Percentiles rank a stretch among this genome's conserved stretches.
Evolutionary conservation across 495 filamentous ascomycete species (phyloP).

Genomic region (Aeminium ludgeri): DNA sequence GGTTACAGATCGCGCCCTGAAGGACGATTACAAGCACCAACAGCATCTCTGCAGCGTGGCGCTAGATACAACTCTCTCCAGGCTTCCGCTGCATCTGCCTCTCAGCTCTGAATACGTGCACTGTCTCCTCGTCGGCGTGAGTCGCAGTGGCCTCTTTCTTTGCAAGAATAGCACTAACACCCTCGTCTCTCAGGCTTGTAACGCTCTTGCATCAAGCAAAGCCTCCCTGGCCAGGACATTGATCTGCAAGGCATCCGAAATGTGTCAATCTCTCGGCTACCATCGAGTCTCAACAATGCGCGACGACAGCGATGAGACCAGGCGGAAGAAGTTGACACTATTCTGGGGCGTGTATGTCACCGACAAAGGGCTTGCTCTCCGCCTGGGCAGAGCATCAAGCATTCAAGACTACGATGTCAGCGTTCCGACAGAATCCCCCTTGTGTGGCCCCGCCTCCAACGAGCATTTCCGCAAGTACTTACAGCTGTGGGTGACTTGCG

Average conservation of each 20-base stretch:
- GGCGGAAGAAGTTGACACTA: conserved; percentile 24
- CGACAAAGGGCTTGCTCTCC: conserved; percentile 43
- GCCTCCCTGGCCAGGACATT: neutral
- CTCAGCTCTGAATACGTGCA: neutral
- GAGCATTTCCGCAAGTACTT: conserved; percentile 4
- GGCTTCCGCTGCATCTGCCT: neutral
- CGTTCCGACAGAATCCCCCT: neutral
- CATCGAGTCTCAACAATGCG: conserved; percentile 40
- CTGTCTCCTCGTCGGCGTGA: neutral
- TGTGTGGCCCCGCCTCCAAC: neutral
- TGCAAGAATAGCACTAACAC: neutral
- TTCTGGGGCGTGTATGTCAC: conserved; percentile 53
- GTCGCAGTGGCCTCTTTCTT: neutral
- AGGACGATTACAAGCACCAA: no score
- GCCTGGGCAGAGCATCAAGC: conserved; percentile 41
- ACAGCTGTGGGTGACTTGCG: conserved; percentile 14
- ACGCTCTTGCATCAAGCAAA: neutral
- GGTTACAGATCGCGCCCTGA: no score
- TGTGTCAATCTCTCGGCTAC: conserved; percentile 38
- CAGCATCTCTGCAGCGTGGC: no score
- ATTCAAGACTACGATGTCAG: conserved; percentile 48
- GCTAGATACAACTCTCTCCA: no score
- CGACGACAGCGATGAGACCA: conserved; percentile 25
- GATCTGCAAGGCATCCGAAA: neutral
- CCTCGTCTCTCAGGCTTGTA: neutral